Evolutionary conservation across 192 early-diverging fungal species (phyloP), one percentile per base, ranked within the genome.

Genomic region (Gigaspora rosea): DNA sequence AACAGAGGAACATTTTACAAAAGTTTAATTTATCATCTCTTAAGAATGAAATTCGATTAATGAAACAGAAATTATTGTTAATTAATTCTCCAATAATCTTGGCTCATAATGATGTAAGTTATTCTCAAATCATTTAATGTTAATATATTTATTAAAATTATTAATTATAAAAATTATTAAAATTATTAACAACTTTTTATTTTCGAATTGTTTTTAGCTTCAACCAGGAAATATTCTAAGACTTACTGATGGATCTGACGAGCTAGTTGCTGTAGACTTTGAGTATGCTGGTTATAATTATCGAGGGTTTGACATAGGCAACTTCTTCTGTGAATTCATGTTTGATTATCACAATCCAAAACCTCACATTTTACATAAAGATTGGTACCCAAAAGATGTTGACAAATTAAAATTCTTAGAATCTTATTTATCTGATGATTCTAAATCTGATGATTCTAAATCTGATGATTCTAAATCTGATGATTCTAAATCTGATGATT

Each of bases 161-260:
- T 27, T 27, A 27, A 27, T 27, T 27, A 27, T 27, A 0, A 27
- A 27, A 27, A 27, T 27, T 27, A 27, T 27, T 27, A 27, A 27
- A 27, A 27, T 27, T 27, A 27, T 27, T 27, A 27, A 27, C 27
- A 27, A 27, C 1, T 27, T 27, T 27, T 27, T 27, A 73, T 64
- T 27, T 50, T 52, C 8, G 52, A 75, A 27, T 27, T n/a, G n/a
- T 8, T 51, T 49, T 15, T 75, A 92, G 91, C 79, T 85, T 46
- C 95, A 97, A 85, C 95, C 94, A 78, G 95, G 95, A 49, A 97
- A 97, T 77, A 91, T 97, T 51, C 83, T 97, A n/a, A 84, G 89
- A 56, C 80, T 91, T 27, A 59, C 75, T 32, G 80, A 89, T 32
- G 79, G 71, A 11, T 86, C 82, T 3, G 85, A 83, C 56, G 87